Base-by-base conservation (phyloP, 2,329 filamentous ascomycete species). In the Huntiella bhutanensis region DNA sequence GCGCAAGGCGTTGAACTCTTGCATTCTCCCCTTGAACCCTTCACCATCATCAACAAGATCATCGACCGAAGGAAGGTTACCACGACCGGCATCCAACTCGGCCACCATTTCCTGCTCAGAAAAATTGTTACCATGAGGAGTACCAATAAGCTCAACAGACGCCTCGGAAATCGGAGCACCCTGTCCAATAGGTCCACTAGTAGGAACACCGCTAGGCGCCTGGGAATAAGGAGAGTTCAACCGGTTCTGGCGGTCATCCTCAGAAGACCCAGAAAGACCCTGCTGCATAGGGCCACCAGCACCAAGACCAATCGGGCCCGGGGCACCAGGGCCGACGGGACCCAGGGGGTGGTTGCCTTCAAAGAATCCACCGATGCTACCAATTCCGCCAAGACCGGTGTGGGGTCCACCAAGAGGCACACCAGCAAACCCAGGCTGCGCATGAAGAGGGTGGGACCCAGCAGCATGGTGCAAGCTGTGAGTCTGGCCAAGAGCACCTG, bases 361-460 rank as follows among this genome's bases (percentile, higher is more conserved):
- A 12, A 43, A 17, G 13, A 43, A 43, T 33, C 28, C 33, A 17
- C 11, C 16, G 32, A 43, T 16, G 8, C 41, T 28, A 11, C 41
- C 32, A 13, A 43, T 12, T n/a, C 41, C 41, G 8, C 41, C 32
- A 13, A 43, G 28, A 1, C 13, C 28, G 5, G 28, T 11, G 22
- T 46, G 43, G 5, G 34, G 36, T 11, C 17, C 37, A 8, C 41
- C 47, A 2, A 40, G 15, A 33, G 28, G 41, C 5, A 98, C 92
- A 62, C 82, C 95, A 13, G 88, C 85, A 58, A 91, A 95, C 63
- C 88, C 96, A 16, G 88, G 88, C 62, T 98, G 91, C 58, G 86
- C 95, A 58, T 98, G 91, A 49, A 98, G 71, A 58, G 88, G 96
- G 54, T 96, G 88, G 6, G 85, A 84, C 58, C 88, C 96, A 1